A percentile compares a stretch with the other conserved stretches of the same genome.
Conservation (phyloP, 805 yeast species). For the Wickerhamomyces silvicola region DNA sequence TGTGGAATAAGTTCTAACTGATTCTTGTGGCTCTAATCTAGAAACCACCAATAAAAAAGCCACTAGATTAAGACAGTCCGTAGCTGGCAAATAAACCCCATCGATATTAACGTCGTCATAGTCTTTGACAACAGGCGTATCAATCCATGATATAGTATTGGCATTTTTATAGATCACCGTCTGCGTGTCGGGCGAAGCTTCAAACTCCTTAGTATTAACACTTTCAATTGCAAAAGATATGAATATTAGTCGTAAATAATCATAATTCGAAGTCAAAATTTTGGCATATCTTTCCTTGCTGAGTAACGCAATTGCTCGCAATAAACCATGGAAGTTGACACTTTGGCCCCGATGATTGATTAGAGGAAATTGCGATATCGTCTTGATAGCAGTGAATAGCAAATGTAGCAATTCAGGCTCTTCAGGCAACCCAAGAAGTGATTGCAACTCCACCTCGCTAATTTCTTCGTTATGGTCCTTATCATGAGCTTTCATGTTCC, state of each 20-base stretch:
- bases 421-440: constrained; percentile 31
- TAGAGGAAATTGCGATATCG: constrained; percentile 46
- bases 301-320: constrained; percentile 38
- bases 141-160: constrained; percentile 19
- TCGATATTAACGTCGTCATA: constrained; percentile 40
- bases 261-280: constrained; percentile 29
- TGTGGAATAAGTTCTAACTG: constrained; percentile 19
- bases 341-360: constrained; percentile 27
- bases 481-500: constrained; percentile 16
- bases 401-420: constrained; percentile 25
- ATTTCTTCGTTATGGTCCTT: constrained; percentile 21
- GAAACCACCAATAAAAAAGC: constrained; percentile 43
- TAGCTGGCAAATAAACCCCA: constrained; percentile 31
- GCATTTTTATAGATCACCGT: constrained; percentile 9
- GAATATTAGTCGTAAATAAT: constrained; percentile 40
- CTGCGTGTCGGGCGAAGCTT: constrained; percentile 10
- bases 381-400: constrained; percentile 34
- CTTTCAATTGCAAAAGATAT: constrained; percentile 33
- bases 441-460: constrained; percentile 21
- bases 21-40: constrained; percentile 31
- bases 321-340: constrained; percentile 32
- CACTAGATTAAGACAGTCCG: constrained; percentile 36
- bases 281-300: constrained; percentile 36
- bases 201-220: constrained; percentile 7
- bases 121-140: constrained; percentile 30